These are phyloP conservation scores for Apocynum venetum DNA, from an alignment of 257 asterid species.

Conservation along the genomic window DNA sequence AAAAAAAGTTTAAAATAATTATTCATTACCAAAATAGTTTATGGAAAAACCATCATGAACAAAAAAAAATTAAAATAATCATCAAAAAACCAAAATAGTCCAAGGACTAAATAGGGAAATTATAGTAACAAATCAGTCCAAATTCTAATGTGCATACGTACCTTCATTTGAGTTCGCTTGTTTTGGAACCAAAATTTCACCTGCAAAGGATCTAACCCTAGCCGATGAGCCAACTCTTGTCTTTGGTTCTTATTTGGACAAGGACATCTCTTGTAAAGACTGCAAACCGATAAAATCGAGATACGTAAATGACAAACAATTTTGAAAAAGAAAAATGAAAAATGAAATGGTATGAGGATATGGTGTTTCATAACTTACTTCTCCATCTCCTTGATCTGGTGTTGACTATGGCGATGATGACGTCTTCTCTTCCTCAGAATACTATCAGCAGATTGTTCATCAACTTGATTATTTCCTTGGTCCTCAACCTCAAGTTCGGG, in stretches of 20 bases:
- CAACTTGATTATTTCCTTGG: neutral
- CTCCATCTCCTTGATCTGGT: neutral
- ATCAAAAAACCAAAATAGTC: too few species aligned
- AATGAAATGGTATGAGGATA: neutral
- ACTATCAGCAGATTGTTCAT: neutral
- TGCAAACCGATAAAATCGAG: neutral
- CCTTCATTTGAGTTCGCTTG: slow-evolving; percentile 36
- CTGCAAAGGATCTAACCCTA: slow-evolving; percentile 30
- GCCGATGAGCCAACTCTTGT: slow-evolving; percentile 10
- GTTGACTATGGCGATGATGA: neutral
- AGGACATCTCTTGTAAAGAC: slow-evolving; percentile 22
- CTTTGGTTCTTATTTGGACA: slow-evolving; percentile 32
- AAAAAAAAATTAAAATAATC: too few species aligned
- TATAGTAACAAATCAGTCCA: neutral
- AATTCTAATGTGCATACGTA: neutral
- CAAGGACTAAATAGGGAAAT: too few species aligned
- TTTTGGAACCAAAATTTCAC: slow-evolving; percentile 41
- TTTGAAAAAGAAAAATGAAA: neutral
- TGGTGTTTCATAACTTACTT: neutral
- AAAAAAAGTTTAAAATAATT: too few species aligned
- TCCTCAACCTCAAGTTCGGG: neutral
- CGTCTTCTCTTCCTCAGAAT: neutral
- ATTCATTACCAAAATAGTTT: too few species aligned
- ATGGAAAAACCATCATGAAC: too few species aligned
- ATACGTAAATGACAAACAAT: neutral